These are phyloP conservation scores for Populus pruinosa DNA, from an alignment of 345 rosid species.

Conservation along the genomic window DNA sequence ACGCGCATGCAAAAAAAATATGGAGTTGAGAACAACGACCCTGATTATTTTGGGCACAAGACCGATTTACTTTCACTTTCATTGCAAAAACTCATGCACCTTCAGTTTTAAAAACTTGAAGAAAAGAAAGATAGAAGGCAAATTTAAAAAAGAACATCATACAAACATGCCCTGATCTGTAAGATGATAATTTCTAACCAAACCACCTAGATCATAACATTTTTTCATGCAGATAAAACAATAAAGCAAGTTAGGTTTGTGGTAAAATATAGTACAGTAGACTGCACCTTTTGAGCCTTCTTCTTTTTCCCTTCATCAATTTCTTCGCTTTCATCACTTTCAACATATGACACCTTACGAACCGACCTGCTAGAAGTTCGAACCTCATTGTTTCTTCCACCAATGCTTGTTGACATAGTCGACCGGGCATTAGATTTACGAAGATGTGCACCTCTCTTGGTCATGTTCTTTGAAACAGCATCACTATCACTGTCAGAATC, in stretches of 20 bases:
- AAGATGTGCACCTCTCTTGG: constrained; percentile 58
- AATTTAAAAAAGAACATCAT: not conserved
- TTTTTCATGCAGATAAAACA: not conserved
- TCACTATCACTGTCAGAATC: constrained; percentile 63
- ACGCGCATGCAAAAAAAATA: not conserved
- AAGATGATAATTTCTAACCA: not conserved
- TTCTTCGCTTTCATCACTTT: constrained; percentile 99
- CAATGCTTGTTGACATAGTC: constrained; percentile 24
- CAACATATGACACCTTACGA: constrained; percentile 96
- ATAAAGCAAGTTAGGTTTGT: not conserved
- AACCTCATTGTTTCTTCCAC: constrained; percentile 65
- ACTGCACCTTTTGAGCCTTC: constrained; percentile 66
- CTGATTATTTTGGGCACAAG: not conserved
- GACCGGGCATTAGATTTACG: constrained; percentile 61
- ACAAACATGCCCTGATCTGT: not conserved
- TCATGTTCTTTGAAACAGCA: constrained; percentile 55
- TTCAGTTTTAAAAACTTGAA: not conserved
- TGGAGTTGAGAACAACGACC: too few relatives aligned
- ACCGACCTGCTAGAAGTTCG: constrained; percentile 87
- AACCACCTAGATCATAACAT: not conserved
- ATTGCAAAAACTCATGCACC: not conserved
- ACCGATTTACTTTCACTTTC: not conserved
- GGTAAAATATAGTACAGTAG: not conserved
- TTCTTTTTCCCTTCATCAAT: constrained; percentile 75
- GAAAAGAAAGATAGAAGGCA: not conserved